These are phyloP conservation scores for Calvatia gigantea DNA, from an alignment of 768 basidiomycete species.

Conservation along the genomic window DNA sequence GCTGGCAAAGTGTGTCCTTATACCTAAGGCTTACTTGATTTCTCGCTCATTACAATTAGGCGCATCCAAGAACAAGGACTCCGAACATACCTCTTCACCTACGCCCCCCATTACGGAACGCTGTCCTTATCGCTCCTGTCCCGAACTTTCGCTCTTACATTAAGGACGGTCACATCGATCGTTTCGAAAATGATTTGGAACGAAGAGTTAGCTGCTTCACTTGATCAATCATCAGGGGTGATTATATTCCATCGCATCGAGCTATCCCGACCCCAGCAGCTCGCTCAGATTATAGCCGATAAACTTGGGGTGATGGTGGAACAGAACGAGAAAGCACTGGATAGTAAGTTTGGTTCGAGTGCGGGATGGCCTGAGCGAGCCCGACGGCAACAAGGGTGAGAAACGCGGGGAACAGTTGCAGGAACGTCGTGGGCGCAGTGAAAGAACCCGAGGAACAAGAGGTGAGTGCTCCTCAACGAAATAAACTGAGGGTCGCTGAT, in stretches of 20 bases:
- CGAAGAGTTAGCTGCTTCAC: conserved; percentile 89
- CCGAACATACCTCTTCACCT: conserved; percentile 97
- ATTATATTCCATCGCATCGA: conserved; percentile 94
- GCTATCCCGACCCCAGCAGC: conserved; percentile 80
- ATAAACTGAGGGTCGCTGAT: background rate
- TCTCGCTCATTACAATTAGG: conserved; percentile 35
- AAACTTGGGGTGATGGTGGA: conserved; percentile 84
- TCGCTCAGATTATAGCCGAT: conserved; percentile 88
- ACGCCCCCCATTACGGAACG: conserved; percentile 89
- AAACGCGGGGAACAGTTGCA: conserved; percentile 78
- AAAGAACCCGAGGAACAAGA: conserved; percentile 59
- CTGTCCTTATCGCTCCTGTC: conserved; percentile 87
- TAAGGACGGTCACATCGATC: conserved; percentile 81
- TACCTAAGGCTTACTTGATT: background rate
- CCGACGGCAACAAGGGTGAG: conserved; percentile 70
- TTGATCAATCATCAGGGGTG: conserved; percentile 88
- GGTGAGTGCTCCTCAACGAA: conserved; percentile 34
- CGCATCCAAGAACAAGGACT: conserved; percentile 98
- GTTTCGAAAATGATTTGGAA: conserved; percentile 99
- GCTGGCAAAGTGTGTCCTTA: conserved; percentile 72
- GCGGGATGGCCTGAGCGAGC: conserved; percentile 63
- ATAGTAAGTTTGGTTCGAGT: conserved; percentile 73
- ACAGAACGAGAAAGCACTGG: conserved; percentile 87
- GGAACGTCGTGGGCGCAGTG: conserved; percentile 74
- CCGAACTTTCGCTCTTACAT: conserved; percentile 80